These are phyloP conservation scores for Lipomyces starkeyi DNA, from an alignment of 805 yeast genomes.

Conservation along the genomic window DNA sequence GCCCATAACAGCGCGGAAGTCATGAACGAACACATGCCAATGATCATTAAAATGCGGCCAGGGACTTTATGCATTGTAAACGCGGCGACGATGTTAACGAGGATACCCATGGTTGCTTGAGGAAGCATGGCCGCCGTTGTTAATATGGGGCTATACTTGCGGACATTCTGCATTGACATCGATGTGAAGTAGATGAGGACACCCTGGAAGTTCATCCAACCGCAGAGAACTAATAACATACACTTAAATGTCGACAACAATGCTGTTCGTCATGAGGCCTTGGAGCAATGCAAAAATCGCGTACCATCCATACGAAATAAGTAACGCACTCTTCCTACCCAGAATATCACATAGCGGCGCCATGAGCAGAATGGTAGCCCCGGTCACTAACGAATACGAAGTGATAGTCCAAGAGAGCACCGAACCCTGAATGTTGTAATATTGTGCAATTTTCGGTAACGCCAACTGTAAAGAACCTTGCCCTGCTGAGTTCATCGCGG, in stretches of 20 bases:
- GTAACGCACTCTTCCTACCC: constrained; percentile 52
- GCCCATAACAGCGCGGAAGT: constrained; percentile 53
- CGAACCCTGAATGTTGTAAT: constrained; percentile 51
- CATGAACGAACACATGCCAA: constrained; percentile 49
- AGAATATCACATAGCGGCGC: constrained; percentile 55
- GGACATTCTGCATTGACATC: constrained; percentile 53
- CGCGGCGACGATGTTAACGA: constrained; percentile 56
- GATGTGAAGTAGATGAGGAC: constrained; percentile 50
- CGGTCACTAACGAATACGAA: constrained; percentile 52
- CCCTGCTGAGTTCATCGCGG: constrained; percentile 51
- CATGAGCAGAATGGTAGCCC: constrained; percentile 53
- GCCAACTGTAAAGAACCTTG: constrained; percentile 50
- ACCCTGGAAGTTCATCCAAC: constrained; percentile 55
- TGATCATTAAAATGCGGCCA: constrained; percentile 49
- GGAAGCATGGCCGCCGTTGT: constrained; percentile 55
- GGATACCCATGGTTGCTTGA: constrained; percentile 51
- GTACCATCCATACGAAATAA: constrained; percentile 47
- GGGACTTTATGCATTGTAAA: constrained; percentile 54
- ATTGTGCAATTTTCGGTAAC: constrained; percentile 46
- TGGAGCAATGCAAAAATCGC: constrained; percentile 47
- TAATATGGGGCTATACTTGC: constrained; percentile 49
- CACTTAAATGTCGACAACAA: constrained; percentile 46
- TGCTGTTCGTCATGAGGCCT: constrained; percentile 44
- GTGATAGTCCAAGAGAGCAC: constrained; percentile 53
- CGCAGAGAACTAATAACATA: constrained; percentile 48